These are phyloP conservation scores for Flaveria floridana DNA, from an alignment of 140 eudicot species.

Conservation along the genomic window DNA sequence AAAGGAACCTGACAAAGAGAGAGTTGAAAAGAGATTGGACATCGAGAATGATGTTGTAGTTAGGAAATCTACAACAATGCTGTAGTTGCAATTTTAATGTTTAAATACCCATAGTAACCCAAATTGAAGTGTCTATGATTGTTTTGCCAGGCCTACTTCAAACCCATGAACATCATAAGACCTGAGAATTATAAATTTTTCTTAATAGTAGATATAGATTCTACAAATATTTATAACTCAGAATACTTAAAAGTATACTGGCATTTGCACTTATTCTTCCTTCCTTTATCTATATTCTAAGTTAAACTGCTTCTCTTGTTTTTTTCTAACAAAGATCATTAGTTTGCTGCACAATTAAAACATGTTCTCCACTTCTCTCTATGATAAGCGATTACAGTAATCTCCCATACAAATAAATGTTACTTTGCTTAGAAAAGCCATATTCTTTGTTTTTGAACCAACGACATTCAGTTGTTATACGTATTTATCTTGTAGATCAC, in stretches of 20 bases:
- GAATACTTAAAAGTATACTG: background rate
- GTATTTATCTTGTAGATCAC: background rate
- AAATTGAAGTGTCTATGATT: too few relatives aligned
- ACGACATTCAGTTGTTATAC: background rate
- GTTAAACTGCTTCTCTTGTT: background rate
- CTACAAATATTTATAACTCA: background rate
- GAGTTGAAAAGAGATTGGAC: too few relatives aligned
- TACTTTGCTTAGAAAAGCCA: background rate
- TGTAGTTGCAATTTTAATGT: too few relatives aligned
- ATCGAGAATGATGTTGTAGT: too few relatives aligned
- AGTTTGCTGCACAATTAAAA: background rate
- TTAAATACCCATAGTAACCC: too few relatives aligned
- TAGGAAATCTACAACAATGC: too few relatives aligned
- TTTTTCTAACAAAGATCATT: background rate
- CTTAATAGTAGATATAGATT: background rate
- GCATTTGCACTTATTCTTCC: slow-evolving; percentile 2
- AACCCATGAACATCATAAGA: slow-evolving; percentile 4
- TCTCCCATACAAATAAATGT: background rate
- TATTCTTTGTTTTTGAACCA: background rate
- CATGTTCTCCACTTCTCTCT: background rate
- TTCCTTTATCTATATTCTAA: background rate
- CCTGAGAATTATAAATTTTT: background rate
- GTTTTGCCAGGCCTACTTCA: background rate
- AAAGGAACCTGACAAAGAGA: too few relatives aligned
- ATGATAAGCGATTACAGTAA: background rate